Evolutionary conservation across 164 flowering plant species (phyloP), one percentile per base, ranked within the genome.

Genomic region (Stephania yunnanensis): DNA sequence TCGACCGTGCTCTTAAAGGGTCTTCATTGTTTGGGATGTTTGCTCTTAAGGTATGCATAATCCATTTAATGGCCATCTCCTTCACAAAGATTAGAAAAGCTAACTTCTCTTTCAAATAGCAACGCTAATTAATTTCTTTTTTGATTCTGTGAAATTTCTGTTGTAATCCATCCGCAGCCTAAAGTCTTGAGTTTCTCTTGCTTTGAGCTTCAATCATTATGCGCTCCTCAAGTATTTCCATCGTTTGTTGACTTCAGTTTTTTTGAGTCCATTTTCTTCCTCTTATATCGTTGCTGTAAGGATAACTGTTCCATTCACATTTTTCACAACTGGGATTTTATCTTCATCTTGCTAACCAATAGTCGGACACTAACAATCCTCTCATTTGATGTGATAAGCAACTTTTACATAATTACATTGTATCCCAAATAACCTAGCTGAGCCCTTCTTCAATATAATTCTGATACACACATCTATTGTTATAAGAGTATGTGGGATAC

Each of bases 21-120:
- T 95, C 99, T 73, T 93, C 99, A 74, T 81, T 95, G 87, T 93
- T 95, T 74, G 99, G 99, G 77, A 95, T 95, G 98, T 95, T 95
- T 77, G 88, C 96, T 78, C 73, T 95, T 74, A 92, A 87, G 96
- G 98, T 92, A 85, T 42, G 25, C 29, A 7, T n/a, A 31, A 8
- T 68, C 46, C n/a, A 10, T 11, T 68, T 67, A 5, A 0, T 58
- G 20, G 64, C n/a, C 19, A 15, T n/a, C 17, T n/a, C 20, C 15
- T 58, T 58, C 64, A 58, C 13, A 15, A 58, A 58, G 64, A 50
- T 9, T 2, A 50, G 12, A 50, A 50, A 50, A 10, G 53, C 53
- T 50, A 50, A 15, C 55, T 50, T 50, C 55, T 50, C 15, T 50
- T 50, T 50, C 4, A 8, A 36, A 36, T 36, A 36, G 42, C 42